Evolutionary conservation across 169 alveolate genomes (phyloP).

Genomic region (Eimeria falciformis): DNA sequence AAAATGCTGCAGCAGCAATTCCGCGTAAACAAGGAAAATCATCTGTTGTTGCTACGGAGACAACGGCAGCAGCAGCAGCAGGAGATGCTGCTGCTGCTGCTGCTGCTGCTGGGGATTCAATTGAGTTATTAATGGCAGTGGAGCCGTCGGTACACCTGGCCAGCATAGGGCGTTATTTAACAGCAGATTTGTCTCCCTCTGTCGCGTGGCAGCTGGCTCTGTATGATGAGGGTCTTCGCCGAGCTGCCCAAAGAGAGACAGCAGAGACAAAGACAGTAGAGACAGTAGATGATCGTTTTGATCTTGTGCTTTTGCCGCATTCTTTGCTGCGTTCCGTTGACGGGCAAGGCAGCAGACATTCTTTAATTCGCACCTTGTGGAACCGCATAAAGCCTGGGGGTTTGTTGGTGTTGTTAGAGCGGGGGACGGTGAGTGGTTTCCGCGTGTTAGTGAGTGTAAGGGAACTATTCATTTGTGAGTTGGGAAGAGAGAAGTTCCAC

Average conservation of each 20-base stretch:
- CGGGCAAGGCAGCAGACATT: slow-evolving; percentile 71
- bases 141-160: slow-evolving; percentile 68
- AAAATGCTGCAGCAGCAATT: not conserved
- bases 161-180: slow-evolving; percentile 53
- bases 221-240: slow-evolving; percentile 62
- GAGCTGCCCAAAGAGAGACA: not conserved
- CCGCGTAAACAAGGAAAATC: not conserved
- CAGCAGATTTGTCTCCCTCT: slow-evolving; percentile 36
- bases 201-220: slow-evolving; percentile 64
- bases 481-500: slow-evolving; percentile 83
- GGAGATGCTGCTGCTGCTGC: slow-evolving; percentile 22
- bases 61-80: slow-evolving; percentile 19
- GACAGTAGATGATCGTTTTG: slow-evolving; percentile 21
- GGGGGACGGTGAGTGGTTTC: slow-evolving; percentile 94
- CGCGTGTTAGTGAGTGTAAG: slow-evolving; percentile 90
- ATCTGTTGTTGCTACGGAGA: not conserved
- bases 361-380: slow-evolving; percentile 81
- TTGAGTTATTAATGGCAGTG: slow-evolving; percentile 64
- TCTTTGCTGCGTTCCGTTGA: slow-evolving; percentile 49
- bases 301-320: slow-evolving; percentile 27
- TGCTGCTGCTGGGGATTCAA: not conserved
- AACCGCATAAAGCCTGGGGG: slow-evolving; percentile 79
- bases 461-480: slow-evolving; percentile 89
- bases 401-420: slow-evolving; percentile 84
- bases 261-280: not conserved